Percentiles rank a stretch among this genome's conserved stretches.
Evolutionary conservation across 108 stramenopile species (phyloP).

Genomic region (Bacterosira constricta): DNA sequence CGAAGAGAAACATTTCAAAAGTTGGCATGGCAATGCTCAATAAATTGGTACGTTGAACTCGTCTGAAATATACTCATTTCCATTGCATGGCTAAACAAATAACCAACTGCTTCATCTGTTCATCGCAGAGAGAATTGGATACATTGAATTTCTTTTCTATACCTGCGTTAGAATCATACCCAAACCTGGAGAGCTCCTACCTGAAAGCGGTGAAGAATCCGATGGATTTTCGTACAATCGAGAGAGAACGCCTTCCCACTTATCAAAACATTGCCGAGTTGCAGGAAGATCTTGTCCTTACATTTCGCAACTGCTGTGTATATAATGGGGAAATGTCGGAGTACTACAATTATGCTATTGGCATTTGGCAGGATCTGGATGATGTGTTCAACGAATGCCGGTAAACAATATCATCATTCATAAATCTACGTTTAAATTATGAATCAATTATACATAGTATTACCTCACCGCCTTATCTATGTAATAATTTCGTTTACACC

Average conservation of each 20-base stretch:
- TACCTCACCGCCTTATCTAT: too few relatives aligned
- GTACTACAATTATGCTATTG: conserved; percentile 11
- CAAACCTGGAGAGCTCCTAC: conserved; percentile 60
- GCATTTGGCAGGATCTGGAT: conserved; percentile 38
- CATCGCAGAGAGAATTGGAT: conserved; percentile 40
- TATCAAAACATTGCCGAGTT: conserved; percentile 67
- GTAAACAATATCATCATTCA: conserved; percentile 24
- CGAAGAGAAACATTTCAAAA: conserved; percentile 7
- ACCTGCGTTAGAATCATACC: conserved; percentile 72
- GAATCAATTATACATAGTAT: too few relatives aligned
- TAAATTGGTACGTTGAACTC: conserved; percentile 33
- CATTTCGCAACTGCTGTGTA: conserved; percentile 62
- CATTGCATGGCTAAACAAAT: too few relatives aligned
- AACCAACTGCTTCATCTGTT: not conserved
- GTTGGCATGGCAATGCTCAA: conserved; percentile 19
- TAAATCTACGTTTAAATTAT: too few relatives aligned
- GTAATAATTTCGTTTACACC: too few relatives aligned
- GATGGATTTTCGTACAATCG: conserved; percentile 86
- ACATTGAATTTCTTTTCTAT: conserved; percentile 35
- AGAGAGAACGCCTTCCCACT: conserved; percentile 57
- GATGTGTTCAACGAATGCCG: conserved; percentile 31
- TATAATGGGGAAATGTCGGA: conserved; percentile 60
- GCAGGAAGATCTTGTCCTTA: conserved; percentile 70
- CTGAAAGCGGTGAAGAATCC: conserved; percentile 48
- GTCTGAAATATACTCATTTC: not conserved